These are phyloP conservation scores for Fusarium pseudoanthophilum DNA, from an alignment of 2,329 filamentous ascomycete species.

Conservation along the genomic window DNA sequence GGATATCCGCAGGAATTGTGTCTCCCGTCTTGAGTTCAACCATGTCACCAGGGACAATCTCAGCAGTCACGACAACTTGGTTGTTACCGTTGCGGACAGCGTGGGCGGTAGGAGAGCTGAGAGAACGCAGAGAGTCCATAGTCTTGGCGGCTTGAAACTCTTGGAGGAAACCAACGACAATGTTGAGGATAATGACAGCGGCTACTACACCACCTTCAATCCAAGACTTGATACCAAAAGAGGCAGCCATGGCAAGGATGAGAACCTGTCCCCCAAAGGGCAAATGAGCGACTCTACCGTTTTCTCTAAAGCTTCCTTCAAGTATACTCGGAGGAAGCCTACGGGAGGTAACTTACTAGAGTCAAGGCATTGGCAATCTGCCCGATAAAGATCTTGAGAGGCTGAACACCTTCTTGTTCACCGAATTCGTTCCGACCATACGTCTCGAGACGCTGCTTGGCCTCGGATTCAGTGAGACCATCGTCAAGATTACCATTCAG, in stretches of 20 bases:
- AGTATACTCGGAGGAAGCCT: not conserved
- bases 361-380: slow-evolving; percentile 78
- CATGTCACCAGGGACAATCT: slow-evolving; percentile 68
- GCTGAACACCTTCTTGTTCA: slow-evolving; percentile 67
- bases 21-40: slow-evolving; percentile 66
- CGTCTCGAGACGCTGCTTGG: slow-evolving; percentile 62
- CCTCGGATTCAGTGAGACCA: slow-evolving; percentile 44
- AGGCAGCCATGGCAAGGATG: slow-evolving; percentile 67
- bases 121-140: slow-evolving; percentile 59
- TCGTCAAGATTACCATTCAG: slow-evolving; percentile 22
- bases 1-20: slow-evolving; percentile 70
- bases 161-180: slow-evolving; percentile 62
- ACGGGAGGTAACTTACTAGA: slow-evolving; percentile 57
- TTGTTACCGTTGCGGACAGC: slow-evolving; percentile 56
- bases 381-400: slow-evolving; percentile 70
- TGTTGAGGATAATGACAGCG: slow-evolving; percentile 67
- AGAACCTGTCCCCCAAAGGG: slow-evolving; percentile 54
- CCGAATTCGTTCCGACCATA: slow-evolving; percentile 73
- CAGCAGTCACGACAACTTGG: slow-evolving; percentile 51
- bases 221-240: slow-evolving; percentile 67
- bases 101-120: slow-evolving; percentile 57
- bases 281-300: slow-evolving; percentile 36
- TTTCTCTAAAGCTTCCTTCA: not conserved
- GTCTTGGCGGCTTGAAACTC: slow-evolving; percentile 61
- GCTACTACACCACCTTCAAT: slow-evolving; percentile 70